Base-by-base conservation (phyloP, 2,329 filamentous ascomycete species). In the Cladorrhinum sp. region DNA sequence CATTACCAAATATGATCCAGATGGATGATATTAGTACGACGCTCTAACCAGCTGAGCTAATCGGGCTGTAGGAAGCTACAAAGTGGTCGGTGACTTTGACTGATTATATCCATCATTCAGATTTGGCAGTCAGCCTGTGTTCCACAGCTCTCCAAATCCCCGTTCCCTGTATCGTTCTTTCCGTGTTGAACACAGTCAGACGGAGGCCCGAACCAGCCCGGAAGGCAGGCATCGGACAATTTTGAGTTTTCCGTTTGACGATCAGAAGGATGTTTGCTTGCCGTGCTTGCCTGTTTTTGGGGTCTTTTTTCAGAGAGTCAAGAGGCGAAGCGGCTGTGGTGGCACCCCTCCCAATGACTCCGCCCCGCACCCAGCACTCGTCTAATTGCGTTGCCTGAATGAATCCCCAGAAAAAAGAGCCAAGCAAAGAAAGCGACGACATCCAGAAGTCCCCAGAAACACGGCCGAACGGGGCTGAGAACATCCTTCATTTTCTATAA, bases 31-130 rank as follows among this genome's bases (percentile, higher is more conserved):
- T 68, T 68, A 68, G 66, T 68, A 68, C 66, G 65, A 68, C 66
- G 66, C 66, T 68, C 66, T 68, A 68, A 68, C 66, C 66, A 68
- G 65, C 66, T 68, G 66, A 68, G 66, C 66, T 68, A 68, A 68
- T 59, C 66, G 65, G 66, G 66, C 66, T 63, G 50, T n/a, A n/a
- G n/a, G n/a, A n/a, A n/a, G n/a, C n/a, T n/a, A n/a, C n/a, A n/a
- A n/a, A n/a, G n/a, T n/a, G n/a, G n/a, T n/a, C n/a, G n/a, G n/a
- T n/a, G n/a, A n/a, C n/a, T n/a, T n/a, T n/a, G n/a, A n/a, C n/a
- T n/a, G n/a, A n/a, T n/a, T n/a, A n/a, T n/a, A n/a, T n/a, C n/a
- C n/a, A n/a, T n/a, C n/a, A n/a, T n/a, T n/a, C n/a, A n/a, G n/a
- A n/a, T n/a, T n/a, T n/a, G n/a, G n/a, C n/a, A n/a, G n/a, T n/a